Evolutionary conservation across 805 yeast genomes (phyloP), one percentile per base, ranked within the genome.

Genomic region (Metschnikowia santaceciliae): DNA sequence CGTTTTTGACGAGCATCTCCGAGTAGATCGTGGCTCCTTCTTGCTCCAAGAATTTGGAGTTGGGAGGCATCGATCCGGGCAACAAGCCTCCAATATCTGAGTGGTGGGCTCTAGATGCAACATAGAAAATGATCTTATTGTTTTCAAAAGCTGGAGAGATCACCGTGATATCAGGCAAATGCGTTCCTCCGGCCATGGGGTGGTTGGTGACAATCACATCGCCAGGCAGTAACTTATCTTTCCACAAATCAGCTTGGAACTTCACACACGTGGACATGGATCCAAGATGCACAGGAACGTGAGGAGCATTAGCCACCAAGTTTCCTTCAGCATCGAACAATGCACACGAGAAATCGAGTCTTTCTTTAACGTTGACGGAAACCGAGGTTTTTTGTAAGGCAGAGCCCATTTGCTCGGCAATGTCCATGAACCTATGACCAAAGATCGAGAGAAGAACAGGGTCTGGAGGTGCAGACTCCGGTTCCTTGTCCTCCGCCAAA

Each of bases 41-140:
- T 63, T 91, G 91, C 75, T 82, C 86, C 38, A 92, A 70, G 52
- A 83, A 83, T 61, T 84, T 88, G 2, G 97, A 89, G 62, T 86
- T 83, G 8, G 97, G 96, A 14, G 97, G 97, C 90, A 91, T 90
- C 0, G 96, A 86, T 1, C 97, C 97, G 0, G 97, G 96, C 34
- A 89, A 70, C 51, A 86, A 81, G 13, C 96, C 95, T 15, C 98
- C 97, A 62, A 92, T 91, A 67, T 91, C 98, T 5, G 97, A 91
- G 69, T 92, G 98, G 69, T 91, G 98, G 2, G 97, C 97, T 56
- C 98, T 77, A 0, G 96, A 85, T 0, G 97, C 98, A 13, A 89
- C 90, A 75, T 89, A 91, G 65, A 91, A 91, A 26, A 90, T 80
- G 6, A 74, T 78, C 20, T 71, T 75, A 23, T 61, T 54, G 19